Conservation (phyloP, 768 basidiomycete species). For the Tulasnella sp. region DNA sequence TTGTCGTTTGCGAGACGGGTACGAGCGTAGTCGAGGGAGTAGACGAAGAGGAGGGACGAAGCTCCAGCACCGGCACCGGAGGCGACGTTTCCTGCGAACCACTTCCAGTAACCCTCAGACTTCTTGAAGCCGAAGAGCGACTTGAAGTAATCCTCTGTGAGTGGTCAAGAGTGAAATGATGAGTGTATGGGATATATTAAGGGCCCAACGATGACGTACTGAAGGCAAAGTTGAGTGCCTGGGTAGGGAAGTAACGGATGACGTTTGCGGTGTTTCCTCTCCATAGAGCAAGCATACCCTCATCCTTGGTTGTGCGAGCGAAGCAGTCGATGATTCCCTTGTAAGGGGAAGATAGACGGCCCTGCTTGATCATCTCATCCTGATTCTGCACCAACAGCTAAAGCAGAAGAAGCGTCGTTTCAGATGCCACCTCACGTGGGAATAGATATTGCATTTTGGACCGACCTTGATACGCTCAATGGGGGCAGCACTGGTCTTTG, state of each 20-base stretch:
- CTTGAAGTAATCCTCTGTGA: constrained; percentile 93
- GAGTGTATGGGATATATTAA: constrained; percentile 5
- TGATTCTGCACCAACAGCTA: constrained; percentile 91
- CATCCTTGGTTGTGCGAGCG: constrained; percentile 81
- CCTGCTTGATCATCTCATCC: constrained; percentile 99
- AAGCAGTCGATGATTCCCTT: constrained; percentile 95
- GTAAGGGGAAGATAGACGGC: constrained; percentile 92
- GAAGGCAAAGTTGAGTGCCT: constrained; percentile 99
- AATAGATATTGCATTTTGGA: constrained; percentile 6
- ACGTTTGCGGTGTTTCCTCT: constrained; percentile 99
- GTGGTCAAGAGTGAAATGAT: too few species aligned
- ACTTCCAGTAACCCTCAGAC: constrained; percentile 92
- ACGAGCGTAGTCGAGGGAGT: constrained; percentile 99
- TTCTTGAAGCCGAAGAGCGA: constrained; percentile 98
- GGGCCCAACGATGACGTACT: constrained; percentile 47
- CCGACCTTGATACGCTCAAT: constrained; percentile 92
- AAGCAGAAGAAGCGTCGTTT: not conserved
- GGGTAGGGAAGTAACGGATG: constrained; percentile 99
- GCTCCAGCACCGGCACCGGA: constrained; percentile 99
- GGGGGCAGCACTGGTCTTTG: constrained; percentile 98
- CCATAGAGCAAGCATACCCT: constrained; percentile 94
- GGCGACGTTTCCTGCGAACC: constrained; percentile 97
- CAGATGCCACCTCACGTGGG: not conserved
- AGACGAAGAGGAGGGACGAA: constrained; percentile 95
- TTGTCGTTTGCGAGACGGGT: constrained; percentile 97